Conservation (phyloP, 306 rosid species). For the Dryas octopetala region DNA sequence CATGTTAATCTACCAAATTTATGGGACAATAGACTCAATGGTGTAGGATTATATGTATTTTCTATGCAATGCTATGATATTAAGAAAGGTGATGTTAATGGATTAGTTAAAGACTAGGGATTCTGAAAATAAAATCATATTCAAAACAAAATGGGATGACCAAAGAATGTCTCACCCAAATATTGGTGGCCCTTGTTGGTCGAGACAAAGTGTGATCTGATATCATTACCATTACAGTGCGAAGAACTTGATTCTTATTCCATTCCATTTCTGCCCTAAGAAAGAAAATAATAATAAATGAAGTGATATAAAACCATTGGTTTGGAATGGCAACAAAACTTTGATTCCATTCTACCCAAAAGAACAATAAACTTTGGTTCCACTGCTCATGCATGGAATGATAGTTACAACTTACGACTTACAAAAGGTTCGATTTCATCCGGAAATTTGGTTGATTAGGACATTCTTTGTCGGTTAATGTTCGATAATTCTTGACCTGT, state of each 20-base stretch:
- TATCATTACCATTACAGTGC: no score
- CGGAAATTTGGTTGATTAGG: neutral
- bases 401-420: neutral
- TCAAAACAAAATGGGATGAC: neutral
- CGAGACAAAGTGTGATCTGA: no score
- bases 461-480: neutral
- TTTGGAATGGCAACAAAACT: neutral
- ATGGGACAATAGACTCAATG: no score
- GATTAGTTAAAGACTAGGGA: neutral
- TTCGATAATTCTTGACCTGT: neutral
- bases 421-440: neutral
- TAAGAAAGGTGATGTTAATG: neutral
- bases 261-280: no score
- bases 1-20: no score
- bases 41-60: neutral
- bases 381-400: neutral
- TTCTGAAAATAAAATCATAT: neutral
- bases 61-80: neutral
- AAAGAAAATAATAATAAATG: no score
- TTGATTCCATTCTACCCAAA: constrained; percentile 13
- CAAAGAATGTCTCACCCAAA: neutral
- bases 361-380: neutral
- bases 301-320: no score
- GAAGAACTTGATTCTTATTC: no score
- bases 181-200: no score